phyloP scores from a whole-genome alignment of 2,329 filamentous ascomycete species.

The Phyllosticta paracitricarpa region DNA sequence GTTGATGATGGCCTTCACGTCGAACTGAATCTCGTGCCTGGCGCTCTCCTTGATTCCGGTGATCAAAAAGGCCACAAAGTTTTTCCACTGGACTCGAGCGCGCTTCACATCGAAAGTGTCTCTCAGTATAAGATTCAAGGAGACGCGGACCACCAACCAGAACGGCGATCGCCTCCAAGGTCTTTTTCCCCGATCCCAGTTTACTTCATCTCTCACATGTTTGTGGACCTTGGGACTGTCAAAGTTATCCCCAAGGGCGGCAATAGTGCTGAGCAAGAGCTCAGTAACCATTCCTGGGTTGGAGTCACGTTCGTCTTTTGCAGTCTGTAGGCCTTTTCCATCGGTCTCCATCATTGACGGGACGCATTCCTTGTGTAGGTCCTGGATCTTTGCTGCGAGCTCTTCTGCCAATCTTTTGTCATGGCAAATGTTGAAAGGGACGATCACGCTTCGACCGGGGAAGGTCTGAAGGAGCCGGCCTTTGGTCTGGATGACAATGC shows the following conservation, averaged over 20 bases:
- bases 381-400: slow-evolving; percentile 24
- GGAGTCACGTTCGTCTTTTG: slow-evolving; percentile 40
- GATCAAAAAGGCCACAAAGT: slow-evolving; percentile 41
- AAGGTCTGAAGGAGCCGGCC: slow-evolving; percentile 37
- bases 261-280: slow-evolving; percentile 25
- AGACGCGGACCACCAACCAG: slow-evolving; percentile 44
- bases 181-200: slow-evolving; percentile 24
- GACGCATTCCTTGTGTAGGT: slow-evolving; percentile 27
- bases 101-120: not conserved
- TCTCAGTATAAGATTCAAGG: slow-evolving; percentile 27
- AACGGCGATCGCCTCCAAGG: slow-evolving; percentile 42
- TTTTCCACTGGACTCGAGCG: slow-evolving; percentile 35
- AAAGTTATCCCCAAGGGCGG: not conserved
- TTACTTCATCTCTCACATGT: slow-evolving; percentile 41
- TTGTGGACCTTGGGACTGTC: slow-evolving; percentile 31
- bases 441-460: slow-evolving; percentile 30
- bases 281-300: slow-evolving; percentile 45
- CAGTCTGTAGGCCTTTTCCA: slow-evolving; percentile 28
- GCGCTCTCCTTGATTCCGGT: slow-evolving; percentile 24
- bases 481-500: slow-evolving; percentile 26
- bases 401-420: slow-evolving; percentile 14
- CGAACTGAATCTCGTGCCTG: not conserved
- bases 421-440: slow-evolving; percentile 19
- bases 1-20: slow-evolving; percentile 13
- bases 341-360: not conserved